Percentiles rank a stretch among this genome's conserved stretches.
These are phyloP conservation scores for Leishmania lainsoni DNA, from an alignment of 208 protist species.

Conservation along the genomic window DNA sequence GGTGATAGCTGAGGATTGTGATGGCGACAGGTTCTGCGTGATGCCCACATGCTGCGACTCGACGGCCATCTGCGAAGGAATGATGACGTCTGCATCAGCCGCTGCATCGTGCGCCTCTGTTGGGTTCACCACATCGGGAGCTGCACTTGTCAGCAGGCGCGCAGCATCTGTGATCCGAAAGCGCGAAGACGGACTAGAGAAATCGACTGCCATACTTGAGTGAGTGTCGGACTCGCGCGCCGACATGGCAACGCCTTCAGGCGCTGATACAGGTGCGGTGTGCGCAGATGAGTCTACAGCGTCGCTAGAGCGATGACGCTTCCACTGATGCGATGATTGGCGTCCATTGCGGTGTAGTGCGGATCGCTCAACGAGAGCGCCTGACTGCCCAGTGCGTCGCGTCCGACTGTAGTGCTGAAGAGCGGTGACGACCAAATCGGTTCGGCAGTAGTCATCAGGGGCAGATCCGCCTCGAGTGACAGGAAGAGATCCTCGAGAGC, in stretches of 20 bases:
- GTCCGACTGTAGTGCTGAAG: background rate
- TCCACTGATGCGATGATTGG: background rate
- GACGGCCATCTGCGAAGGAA: background rate
- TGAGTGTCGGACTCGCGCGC: background rate
- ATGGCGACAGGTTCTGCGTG: constrained; percentile 9
- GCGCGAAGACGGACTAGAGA: background rate
- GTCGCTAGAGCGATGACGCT: constrained; percentile 7
- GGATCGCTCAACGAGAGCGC: constrained; percentile 9
- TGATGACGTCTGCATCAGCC: background rate
- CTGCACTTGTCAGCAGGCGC: background rate
- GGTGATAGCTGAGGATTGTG: background rate
- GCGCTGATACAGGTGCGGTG: background rate
- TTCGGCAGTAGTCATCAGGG: background rate
- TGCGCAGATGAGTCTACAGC: too few species aligned
- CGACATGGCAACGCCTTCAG: background rate
- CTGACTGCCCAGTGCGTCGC: background rate
- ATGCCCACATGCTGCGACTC: constrained; percentile 35
- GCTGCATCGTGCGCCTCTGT: background rate
- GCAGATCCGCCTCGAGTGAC: constrained; percentile 17
- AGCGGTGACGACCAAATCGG: constrained; percentile 3
- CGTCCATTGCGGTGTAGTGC: constrained; percentile 11
- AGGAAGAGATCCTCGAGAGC: constrained; percentile 22
- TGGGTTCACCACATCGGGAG: background rate
- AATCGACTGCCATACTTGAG: too few species aligned
- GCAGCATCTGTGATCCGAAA: background rate